Evolutionary conservation across 1,139 yeast species (phyloP).

Genomic region (Fermentozyma sake): DNA sequence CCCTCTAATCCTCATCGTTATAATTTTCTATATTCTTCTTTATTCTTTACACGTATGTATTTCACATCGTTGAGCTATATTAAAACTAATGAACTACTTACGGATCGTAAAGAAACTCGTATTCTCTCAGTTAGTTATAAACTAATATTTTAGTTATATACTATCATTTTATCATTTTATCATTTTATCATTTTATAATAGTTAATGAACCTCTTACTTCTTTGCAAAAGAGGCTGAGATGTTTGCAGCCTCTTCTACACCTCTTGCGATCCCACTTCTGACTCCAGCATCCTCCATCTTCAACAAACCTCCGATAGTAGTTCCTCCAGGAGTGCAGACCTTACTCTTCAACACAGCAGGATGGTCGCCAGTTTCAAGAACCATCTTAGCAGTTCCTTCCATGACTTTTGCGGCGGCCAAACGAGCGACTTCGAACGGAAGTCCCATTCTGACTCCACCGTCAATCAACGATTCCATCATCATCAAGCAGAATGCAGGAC

Average conservation of each 20-base stretch:
- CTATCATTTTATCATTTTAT: no score
- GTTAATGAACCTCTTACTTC: conserved; percentile 29
- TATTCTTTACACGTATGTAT: no score
- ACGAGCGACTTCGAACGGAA: conserved; percentile 78
- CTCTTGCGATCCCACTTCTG: conserved; percentile 81
- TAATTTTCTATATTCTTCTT: no score
- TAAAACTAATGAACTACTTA: no score
- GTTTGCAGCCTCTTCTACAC: conserved; percentile 84
- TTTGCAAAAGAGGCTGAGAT: conserved; percentile 79
- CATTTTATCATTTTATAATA: no score
- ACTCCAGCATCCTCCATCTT: conserved; percentile 91
- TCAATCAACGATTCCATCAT: conserved; percentile 91
- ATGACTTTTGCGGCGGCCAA: conserved; percentile 93
- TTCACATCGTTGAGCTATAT: no score
- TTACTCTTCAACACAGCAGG: conserved; percentile 89
- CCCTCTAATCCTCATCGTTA: no score
- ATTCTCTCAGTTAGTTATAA: no score
- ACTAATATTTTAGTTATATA: no score
- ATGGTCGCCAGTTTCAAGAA: conserved; percentile 73
- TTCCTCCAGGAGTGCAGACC: conserved; percentile 97
- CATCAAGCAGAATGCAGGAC: conserved; percentile 89
- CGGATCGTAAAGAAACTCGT: no score
- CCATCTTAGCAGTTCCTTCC: conserved; percentile 97
- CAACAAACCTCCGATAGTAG: conserved; percentile 92
- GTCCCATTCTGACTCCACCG: conserved; percentile 93